A percentile compares a stretch with the other conserved stretches of the same genome.
Conservation (phyloP, 768 basidiomycete genomes). For the Podaxis sp. region DNA sequence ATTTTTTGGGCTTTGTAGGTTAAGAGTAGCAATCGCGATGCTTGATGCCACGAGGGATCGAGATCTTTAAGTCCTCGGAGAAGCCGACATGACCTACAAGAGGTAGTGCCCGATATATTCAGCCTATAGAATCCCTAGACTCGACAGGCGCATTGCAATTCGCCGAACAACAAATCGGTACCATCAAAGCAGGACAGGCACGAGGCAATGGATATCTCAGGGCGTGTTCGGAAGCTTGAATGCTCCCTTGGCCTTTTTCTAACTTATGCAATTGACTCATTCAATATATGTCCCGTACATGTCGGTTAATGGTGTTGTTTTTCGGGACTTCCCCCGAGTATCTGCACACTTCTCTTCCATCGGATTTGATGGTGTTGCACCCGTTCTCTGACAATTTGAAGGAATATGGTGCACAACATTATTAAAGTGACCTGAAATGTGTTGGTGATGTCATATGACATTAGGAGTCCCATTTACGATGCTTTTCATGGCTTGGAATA, state of each 20-base stretch:
- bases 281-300: neutral
- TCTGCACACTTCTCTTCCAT: neutral
- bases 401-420: too few species aligned
- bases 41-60: neutral
- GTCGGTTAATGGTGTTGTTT: neutral
- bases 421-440: neutral
- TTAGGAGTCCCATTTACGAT: neutral
- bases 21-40: neutral
- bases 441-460: neutral
- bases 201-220: neutral
- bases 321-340: neutral
- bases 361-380: neutral
- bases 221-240: neutral
- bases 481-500: neutral
- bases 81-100: neutral
- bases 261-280: neutral
- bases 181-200: neutral
- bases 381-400: neutral
- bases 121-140: neutral
- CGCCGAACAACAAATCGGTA: neutral
- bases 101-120: neutral
- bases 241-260: neutral
- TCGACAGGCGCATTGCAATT: neutral
- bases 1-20: neutral
- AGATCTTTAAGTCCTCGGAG: conserved; percentile 19